These are phyloP conservation scores for Saitozyma podzolica DNA, from an alignment of 768 basidiomycete genomes.

Conservation along the genomic window DNA sequence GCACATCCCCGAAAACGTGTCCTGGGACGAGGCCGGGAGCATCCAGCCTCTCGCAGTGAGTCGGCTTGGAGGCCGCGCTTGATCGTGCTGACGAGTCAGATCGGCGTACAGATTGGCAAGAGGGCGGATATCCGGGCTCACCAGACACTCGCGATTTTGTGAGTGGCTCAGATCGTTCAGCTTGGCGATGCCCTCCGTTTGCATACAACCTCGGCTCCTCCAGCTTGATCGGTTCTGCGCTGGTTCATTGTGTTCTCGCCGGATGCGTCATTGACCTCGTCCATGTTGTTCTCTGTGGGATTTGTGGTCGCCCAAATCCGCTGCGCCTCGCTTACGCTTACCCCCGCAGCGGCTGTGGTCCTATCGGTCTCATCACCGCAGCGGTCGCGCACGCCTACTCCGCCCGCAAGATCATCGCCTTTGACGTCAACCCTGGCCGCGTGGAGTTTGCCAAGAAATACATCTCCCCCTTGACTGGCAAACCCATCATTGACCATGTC, in stretches of 20 bases:
- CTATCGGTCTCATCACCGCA: conserved; percentile 46
- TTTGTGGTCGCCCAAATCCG: not conserved
- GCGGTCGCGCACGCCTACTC: conserved; percentile 49
- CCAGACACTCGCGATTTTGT: conserved; percentile 45
- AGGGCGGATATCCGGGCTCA: conserved; percentile 38
- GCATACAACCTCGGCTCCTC: too few relatives aligned
- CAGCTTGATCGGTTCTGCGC: too few relatives aligned
- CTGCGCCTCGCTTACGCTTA: conserved; percentile 3
- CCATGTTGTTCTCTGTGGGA: too few relatives aligned
- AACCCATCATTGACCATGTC: conserved; percentile 48
- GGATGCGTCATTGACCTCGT: too few relatives aligned
- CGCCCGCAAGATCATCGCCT: conserved; percentile 39
- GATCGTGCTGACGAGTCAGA: conserved; percentile 15
- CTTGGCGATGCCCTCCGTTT: not conserved
- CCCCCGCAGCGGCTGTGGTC: conserved; percentile 37
- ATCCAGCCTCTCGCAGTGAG: conserved; percentile 48
- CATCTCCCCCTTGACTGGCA: conserved; percentile 44
- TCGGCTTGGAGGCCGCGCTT: not conserved
- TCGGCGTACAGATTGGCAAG: conserved; percentile 47
- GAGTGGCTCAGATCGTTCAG: conserved; percentile 3
- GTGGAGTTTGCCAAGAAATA: conserved; percentile 46
- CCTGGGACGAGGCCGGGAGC: conserved; percentile 43
- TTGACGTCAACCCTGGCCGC: conserved; percentile 41
- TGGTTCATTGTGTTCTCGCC: too few relatives aligned
- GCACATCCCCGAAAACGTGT: conserved; percentile 39